These are phyloP conservation scores for Rhodotorula sp. DNA, from an alignment of 1,284 basidiomycete species.

Conservation along the genomic window DNA sequence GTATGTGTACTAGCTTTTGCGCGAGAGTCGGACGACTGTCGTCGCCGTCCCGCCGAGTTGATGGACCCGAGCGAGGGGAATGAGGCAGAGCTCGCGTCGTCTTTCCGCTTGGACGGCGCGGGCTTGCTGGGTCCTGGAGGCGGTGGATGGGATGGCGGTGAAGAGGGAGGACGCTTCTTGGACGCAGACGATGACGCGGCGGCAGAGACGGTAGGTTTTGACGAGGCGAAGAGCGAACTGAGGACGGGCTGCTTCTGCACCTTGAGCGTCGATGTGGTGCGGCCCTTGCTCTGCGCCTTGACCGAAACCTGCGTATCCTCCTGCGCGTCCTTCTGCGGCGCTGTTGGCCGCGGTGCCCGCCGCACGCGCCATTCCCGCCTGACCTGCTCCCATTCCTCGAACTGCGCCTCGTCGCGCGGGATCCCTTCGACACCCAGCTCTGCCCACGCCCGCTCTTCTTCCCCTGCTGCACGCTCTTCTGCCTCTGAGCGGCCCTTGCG, in stretches of 20 bases:
- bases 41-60: neutral
- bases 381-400: neutral
- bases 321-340: too few species aligned
- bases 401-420: slow-evolving; percentile 2
- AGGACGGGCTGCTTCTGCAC: neutral
- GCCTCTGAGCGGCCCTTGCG: too few species aligned
- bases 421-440: neutral
- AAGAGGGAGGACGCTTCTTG: slow-evolving; percentile 2
- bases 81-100: neutral
- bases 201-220: neutral
- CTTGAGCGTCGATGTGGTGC: too few species aligned
- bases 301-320: too few species aligned
- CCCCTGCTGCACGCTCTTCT: neutral
- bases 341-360: neutral
- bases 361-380: neutral
- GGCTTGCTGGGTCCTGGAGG: neutral
- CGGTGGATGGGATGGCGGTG: neutral
- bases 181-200: neutral
- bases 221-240: neutral
- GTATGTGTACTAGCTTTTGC: too few species aligned
- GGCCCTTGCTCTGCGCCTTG: neutral
- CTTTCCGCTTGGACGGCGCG: neutral
- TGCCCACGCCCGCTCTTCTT: neutral
- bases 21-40: too few species aligned
- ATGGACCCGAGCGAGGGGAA: neutral